A percentile compares a stretch with the other conserved stretches of the same genome.
These are phyloP conservation scores for Alliaria petiolata DNA, from an alignment of 345 rosid species.

Conservation along the genomic window DNA sequence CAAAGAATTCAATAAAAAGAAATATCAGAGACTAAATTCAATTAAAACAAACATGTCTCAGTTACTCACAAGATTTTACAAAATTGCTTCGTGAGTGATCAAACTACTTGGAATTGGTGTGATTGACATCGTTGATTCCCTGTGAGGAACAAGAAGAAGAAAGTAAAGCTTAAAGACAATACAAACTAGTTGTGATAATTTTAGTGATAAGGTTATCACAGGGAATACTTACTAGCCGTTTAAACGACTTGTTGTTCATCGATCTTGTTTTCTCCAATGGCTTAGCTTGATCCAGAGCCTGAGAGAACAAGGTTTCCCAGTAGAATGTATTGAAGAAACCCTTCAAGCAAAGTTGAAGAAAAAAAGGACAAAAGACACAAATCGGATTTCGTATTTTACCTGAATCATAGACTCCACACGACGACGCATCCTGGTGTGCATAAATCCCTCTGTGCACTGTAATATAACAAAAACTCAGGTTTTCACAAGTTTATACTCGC, in stretches of 20 bases:
- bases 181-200: too few relatives aligned
- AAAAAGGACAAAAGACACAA: not conserved
- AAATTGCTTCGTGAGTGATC: constrained; percentile 20
- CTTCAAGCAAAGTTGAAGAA: not conserved
- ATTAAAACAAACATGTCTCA: not conserved
- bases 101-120: constrained; percentile 40
- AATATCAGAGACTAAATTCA: not conserved
- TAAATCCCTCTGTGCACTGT: constrained; percentile 92
- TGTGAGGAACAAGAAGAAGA: constrained; percentile 8
- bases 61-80: constrained; percentile 24
- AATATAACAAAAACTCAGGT: not conserved
- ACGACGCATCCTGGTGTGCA: constrained; percentile 95
- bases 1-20: not conserved
- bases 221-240: constrained; percentile 63
- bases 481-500: not conserved
- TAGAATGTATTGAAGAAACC: not conserved
- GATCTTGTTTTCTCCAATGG: constrained; percentile 46
- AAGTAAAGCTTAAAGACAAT: not conserved
- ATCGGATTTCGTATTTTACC: constrained; percentile 37
- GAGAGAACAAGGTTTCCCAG: not conserved
- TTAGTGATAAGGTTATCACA: not conserved
- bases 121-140: constrained; percentile 43
- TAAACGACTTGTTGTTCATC: constrained; percentile 52
- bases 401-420: constrained; percentile 89
- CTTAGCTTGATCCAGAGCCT: constrained; percentile 72